Conservation (phyloP, 345 rosid genomes). For the Salix arbutifolia region DNA sequence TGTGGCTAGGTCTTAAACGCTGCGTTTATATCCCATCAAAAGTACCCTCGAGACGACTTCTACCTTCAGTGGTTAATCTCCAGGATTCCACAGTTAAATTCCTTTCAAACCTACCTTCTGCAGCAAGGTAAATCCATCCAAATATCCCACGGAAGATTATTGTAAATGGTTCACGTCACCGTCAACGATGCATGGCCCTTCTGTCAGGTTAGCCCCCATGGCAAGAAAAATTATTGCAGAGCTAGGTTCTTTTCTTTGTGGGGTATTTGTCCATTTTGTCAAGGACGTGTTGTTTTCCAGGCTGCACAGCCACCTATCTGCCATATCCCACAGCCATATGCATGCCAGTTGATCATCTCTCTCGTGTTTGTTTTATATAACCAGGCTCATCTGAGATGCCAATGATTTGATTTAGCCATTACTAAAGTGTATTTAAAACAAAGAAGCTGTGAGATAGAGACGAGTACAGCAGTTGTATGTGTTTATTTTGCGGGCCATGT, state of each 20-base stretch:
- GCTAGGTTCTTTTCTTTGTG: slow-evolving; percentile 8
- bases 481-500: slow-evolving; percentile 5
- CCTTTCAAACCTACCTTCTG: neutral
- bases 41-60: neutral
- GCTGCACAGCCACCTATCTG: neutral
- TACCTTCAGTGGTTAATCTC: neutral
- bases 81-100: neutral
- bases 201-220: neutral
- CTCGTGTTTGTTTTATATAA: slow-evolving; percentile 10
- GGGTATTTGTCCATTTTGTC: slow-evolving; percentile 13
- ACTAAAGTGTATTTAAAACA: slow-evolving; percentile 3
- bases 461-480: neutral
- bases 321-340: neutral
- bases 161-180: neutral
- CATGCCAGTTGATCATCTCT: too few relatives aligned
- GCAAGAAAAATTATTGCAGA: neutral
- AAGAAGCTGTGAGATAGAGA: neutral
- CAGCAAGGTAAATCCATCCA: neutral
- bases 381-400: neutral
- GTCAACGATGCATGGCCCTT: too few relatives aligned
- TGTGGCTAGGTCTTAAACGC: neutral
- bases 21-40: neutral
- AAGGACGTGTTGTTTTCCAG: slow-evolving; percentile 13
- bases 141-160: neutral
- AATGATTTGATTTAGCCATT: slow-evolving; percentile 12